Base-by-base conservation (phyloP, 495 filamentous ascomycete species). In the Aspergillus sparsus region DNA sequence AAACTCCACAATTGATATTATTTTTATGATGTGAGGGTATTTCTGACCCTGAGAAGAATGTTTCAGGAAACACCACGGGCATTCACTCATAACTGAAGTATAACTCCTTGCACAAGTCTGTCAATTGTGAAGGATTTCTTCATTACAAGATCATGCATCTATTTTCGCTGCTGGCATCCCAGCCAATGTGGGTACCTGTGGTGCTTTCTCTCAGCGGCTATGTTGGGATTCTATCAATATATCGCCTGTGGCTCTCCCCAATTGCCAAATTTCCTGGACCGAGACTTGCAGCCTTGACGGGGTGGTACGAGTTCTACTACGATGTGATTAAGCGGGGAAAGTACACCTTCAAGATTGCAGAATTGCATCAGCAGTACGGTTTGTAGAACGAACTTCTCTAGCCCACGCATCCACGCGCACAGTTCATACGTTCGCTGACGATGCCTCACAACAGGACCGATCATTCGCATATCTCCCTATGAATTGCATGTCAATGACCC, bases 251-350 rank as follows among this genome's bases (percentile, higher is more conserved):
- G 39, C 59, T 80, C 10, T 73, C 74, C 46, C 77, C 79, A 7
- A 66, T 80, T 7, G 71, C 76, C 58, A 64, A 68, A 12, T 73
- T 81, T 35, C 80, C 78, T 0, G 82, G 81, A 2, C 82, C 82
- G 8, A 74, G 71, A 41, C 62, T 83, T 27, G 82, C 79, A 4
- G 71, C 72, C 0, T n/a, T 64, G n/a, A 72, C 72, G 1, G 46
- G 55, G n/a, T 68, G 62, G 67, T 73, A 72, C 63, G 69, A 73
- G 34, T 65, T 69, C 33, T 74, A 64, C 45, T 72, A 65, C 32
- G 71, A 75, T 58, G 44, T 60, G 2, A 49, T 67, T 37, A 27
- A 46, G 10, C 41, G 55, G 6, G 71, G 69, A 8, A 33, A 61
- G 12, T 72, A 68, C 49, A 62, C 66, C 13, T 73, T 65, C 34